These are phyloP conservation scores for Nicotiana benthamiana DNA, from an alignment of 257 asterid species.

Conservation along the genomic window DNA sequence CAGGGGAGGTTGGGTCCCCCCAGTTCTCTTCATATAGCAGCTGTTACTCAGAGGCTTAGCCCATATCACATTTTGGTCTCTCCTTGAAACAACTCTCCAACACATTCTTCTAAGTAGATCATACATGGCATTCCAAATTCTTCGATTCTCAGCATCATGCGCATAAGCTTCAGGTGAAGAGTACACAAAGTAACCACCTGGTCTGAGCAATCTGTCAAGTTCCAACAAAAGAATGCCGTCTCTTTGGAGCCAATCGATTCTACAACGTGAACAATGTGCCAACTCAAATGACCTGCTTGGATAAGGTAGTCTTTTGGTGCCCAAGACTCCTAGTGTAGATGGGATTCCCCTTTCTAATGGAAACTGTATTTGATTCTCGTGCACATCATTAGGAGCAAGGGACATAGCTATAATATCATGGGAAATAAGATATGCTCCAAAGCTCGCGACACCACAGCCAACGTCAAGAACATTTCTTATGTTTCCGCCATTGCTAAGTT, in stretches of 20 bases:
- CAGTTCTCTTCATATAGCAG: conserved; percentile 58
- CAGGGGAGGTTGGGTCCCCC: conserved; percentile 57
- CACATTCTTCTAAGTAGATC: conserved; percentile 78
- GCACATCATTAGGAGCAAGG: conserved; percentile 91
- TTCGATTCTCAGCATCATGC: conserved; percentile 66
- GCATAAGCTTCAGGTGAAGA: conserved; percentile 96
- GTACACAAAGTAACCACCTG: conserved; percentile 88
- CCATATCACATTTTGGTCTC: conserved; percentile 86
- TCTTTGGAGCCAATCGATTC: conserved; percentile 97
- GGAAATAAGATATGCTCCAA: conserved; percentile 89
- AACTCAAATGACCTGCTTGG: conserved; percentile 92
- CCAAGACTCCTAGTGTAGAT: conserved; percentile 78
- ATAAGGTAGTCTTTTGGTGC: conserved; percentile 78
- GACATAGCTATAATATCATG: conserved; percentile 81
- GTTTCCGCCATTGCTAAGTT: conserved; percentile 59
- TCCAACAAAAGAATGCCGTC: conserved; percentile 85
- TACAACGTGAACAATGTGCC: conserved; percentile 91
- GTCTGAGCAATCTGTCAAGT: conserved; percentile 84
- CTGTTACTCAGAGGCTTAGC: conserved; percentile 77
- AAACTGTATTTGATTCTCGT: conserved; percentile 93
- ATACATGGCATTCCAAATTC: conserved; percentile 73
- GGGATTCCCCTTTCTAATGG: conserved; percentile 96
- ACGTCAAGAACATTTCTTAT: conserved; percentile 84
- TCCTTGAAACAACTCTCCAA: conserved; percentile 81
- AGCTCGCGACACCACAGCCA: conserved; percentile 98